phyloP scores from a whole-genome alignment of 2,329 filamentous ascomycete genomes.

The Aspergillus jensenii region DNA sequence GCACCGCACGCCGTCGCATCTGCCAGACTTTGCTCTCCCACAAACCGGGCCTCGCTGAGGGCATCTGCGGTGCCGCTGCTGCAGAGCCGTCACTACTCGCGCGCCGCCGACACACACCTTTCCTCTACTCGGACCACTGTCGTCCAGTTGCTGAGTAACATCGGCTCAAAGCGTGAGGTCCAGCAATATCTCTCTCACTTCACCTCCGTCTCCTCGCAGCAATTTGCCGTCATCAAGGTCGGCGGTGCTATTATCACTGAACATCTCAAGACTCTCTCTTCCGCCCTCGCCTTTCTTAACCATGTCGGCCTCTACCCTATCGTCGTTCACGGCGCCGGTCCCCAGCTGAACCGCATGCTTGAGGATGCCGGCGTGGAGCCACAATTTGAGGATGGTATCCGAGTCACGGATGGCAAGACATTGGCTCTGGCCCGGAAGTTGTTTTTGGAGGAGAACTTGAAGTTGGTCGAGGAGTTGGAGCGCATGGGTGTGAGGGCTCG shows the following conservation, averaged over 20 bases:
- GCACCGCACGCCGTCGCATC: constrained; percentile 35
- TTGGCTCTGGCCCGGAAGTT: constrained; percentile 85
- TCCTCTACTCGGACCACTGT: constrained; percentile 73
- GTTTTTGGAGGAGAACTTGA: constrained; percentile 93
- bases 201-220: constrained; percentile 91
- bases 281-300: constrained; percentile 85
- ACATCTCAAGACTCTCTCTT: constrained; percentile 86
- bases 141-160: constrained; percentile 88
- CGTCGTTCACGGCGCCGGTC: constrained; percentile 91
- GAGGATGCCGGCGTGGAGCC: constrained; percentile 91
- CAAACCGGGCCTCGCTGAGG: constrained; percentile 25
- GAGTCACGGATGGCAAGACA: constrained; percentile 94
- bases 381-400: constrained; percentile 93
- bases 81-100: constrained; percentile 46
- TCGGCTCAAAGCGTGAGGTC: constrained; percentile 92
- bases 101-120: constrained; percentile 51
- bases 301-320: constrained; percentile 93
- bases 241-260: constrained; percentile 95
- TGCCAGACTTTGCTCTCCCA: constrained; percentile 27
- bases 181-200: constrained; percentile 98
- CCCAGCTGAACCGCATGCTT: constrained; percentile 89
- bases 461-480: constrained; percentile 85
- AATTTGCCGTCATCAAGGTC: constrained; percentile 98
- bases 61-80: constrained; percentile 28
- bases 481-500: constrained; percentile 84